A percentile compares a stretch with the other conserved stretches of the same genome.
These are phyloP conservation scores for Moelleriella libera DNA, from an alignment of 2,329 filamentous ascomycete species.

Conservation along the genomic window DNA sequence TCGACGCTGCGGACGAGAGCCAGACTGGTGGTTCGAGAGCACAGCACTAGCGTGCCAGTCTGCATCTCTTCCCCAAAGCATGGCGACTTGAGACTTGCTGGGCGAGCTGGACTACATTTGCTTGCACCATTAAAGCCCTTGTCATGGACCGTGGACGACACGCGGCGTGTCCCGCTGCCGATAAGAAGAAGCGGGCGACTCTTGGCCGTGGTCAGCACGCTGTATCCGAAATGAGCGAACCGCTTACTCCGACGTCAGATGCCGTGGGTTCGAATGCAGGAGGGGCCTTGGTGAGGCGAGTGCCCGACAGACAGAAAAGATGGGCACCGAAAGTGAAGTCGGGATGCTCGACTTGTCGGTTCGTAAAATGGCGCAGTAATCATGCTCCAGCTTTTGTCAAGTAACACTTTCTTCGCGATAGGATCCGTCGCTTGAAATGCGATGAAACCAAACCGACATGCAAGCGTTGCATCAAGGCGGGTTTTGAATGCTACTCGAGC, in stretches of 20 bases:
- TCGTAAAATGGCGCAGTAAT: background rate
- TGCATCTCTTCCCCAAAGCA: background rate
- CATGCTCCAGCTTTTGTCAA: background rate
- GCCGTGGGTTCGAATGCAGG: background rate
- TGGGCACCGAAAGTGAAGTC: background rate
- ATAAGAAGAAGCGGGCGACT: background rate
- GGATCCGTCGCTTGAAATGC: constrained; percentile 7
- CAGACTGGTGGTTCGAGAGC: background rate
- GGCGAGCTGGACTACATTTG: background rate
- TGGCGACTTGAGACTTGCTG: background rate
- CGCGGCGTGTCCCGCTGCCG: too few relatives aligned
- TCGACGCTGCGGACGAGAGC: background rate
- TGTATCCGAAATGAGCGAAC: background rate
- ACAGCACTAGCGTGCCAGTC: background rate
- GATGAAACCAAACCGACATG: constrained; percentile 8
- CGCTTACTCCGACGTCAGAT: background rate
- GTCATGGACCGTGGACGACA: background rate
- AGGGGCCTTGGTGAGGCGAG: background rate
- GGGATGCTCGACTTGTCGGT: background rate
- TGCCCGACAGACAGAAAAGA: background rate
- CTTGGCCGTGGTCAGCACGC: background rate
- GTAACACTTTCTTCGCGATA: background rate
- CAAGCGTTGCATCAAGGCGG: constrained; percentile 5
- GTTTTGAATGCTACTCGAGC: constrained; percentile 5
- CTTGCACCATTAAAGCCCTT: background rate